These are phyloP conservation scores for Samsoniella hepiali DNA, from an alignment of 2,329 filamentous ascomycete genomes.

Conservation along the genomic window DNA sequence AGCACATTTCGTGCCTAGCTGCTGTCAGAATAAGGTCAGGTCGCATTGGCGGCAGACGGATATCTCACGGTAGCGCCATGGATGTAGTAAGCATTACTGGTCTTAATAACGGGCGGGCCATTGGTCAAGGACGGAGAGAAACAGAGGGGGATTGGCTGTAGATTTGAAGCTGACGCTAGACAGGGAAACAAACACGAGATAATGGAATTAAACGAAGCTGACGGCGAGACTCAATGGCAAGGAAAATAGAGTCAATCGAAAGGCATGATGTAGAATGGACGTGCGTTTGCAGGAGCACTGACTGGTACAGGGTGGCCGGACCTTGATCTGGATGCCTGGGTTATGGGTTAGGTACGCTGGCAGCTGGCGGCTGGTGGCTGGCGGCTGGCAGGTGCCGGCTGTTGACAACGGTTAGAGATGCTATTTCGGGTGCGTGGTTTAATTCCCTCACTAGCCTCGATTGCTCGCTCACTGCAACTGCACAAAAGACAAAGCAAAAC, in stretches of 20 bases:
- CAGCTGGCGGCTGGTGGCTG: not conserved
- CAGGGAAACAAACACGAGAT: not conserved
- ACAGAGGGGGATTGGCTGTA: not conserved
- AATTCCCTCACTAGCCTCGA: slow-evolving; percentile 15
- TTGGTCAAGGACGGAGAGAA: not conserved
- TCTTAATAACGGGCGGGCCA: slow-evolving; percentile 1
- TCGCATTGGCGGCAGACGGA: slow-evolving; percentile 19
- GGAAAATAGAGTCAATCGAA: not conserved
- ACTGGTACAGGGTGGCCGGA: not conserved
- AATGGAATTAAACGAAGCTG: not conserved
- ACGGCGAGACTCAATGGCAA: not conserved
- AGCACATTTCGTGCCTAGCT: slow-evolving; percentile 10
- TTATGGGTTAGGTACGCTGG: not conserved
- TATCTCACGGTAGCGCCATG: slow-evolving; percentile 17
- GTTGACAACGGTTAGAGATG: slow-evolving; percentile 4
- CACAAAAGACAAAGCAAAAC: slow-evolving; percentile 3
- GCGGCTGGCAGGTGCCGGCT: not conserved
- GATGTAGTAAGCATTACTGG: slow-evolving; percentile 18
- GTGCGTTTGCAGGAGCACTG: not conserved
- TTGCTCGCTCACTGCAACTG: no score
- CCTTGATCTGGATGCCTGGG: not conserved
- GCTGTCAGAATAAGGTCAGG: slow-evolving; percentile 18
- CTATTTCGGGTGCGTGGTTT: not conserved
- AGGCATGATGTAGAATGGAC: not conserved
- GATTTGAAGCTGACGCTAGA: slow-evolving; percentile 8